Percentiles rank a stretch among this genome's conserved stretches.
Conservation (phyloP, 805 yeast species). For the Metschnikowia corniflorae region DNA sequence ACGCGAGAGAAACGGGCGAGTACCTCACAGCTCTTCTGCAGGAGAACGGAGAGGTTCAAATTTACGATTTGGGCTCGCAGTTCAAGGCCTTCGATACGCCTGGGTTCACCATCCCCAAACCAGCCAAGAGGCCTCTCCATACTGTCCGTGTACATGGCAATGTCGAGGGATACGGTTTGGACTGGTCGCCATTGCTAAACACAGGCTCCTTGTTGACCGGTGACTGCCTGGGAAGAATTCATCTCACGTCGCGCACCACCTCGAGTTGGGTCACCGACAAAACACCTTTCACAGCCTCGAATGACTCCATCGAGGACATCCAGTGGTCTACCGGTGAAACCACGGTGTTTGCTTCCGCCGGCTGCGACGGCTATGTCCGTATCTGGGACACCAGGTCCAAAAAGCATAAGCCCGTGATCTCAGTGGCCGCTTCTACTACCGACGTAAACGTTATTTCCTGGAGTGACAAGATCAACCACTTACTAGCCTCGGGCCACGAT, state of each 20-base stretch:
- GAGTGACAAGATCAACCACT: slow-evolving; percentile 82
- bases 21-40: slow-evolving; percentile 83
- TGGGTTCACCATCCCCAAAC: slow-evolving; percentile 76
- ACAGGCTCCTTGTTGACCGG: slow-evolving; percentile 86
- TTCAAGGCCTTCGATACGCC: slow-evolving; percentile 82
- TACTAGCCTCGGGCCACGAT: slow-evolving; percentile 94
- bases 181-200: slow-evolving; percentile 86
- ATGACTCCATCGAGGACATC: slow-evolving; percentile 87
- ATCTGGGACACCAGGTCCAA: slow-evolving; percentile 97
- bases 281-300: slow-evolving; percentile 66
- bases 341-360: slow-evolving; percentile 94
- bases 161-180: slow-evolving; percentile 96
- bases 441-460: slow-evolving; percentile 96
- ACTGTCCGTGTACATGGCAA: slow-evolving; percentile 83
- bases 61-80: slow-evolving; percentile 80
- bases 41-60: slow-evolving; percentile 85
- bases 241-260: slow-evolving; percentile 70
- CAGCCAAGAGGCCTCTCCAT: slow-evolving; percentile 73
- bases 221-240: slow-evolving; percentile 81
- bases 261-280: slow-evolving; percentile 84
- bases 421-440: slow-evolving; percentile 70
- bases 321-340: slow-evolving; percentile 94
- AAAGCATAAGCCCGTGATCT: slow-evolving; percentile 85
- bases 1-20: slow-evolving; percentile 69
- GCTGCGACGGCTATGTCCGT: slow-evolving; percentile 85